A percentile compares a stretch with the other conserved stretches of the same genome.
These are phyloP conservation scores for Myrica gale DNA, from an alignment of 306 rosid genomes.

Conservation along the genomic window DNA sequence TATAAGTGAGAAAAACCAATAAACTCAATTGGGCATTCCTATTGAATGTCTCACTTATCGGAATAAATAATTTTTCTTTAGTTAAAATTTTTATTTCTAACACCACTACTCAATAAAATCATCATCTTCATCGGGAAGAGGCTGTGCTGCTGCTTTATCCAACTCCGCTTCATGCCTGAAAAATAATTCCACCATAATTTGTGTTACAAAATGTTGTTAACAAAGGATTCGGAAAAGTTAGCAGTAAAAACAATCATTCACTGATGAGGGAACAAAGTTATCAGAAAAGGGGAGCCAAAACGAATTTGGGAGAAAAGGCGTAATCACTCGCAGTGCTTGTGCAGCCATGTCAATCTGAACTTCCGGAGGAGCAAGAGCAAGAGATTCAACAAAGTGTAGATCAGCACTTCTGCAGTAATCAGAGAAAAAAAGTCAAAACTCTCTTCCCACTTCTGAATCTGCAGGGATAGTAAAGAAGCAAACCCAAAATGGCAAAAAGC, in stretches of 20 bases:
- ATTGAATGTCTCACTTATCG: no score
- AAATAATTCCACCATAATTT: neutral
- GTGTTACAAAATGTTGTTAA: neutral
- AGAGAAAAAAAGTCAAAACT: neutral
- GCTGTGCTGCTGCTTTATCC: conserved; percentile 15
- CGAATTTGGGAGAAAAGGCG: neutral
- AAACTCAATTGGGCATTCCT: no score
- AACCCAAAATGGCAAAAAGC: neutral
- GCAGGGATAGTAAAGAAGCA: neutral
- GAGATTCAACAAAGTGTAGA: conserved; percentile 30
- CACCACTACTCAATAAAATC: neutral
- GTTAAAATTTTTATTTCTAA: no score
- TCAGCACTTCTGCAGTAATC: conserved; percentile 16
- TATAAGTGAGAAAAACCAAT: no score
- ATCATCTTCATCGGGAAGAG: conserved; percentile 27
- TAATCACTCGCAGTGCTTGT: conserved; percentile 23
- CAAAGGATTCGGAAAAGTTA: neutral
- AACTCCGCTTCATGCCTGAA: conserved; percentile 35
- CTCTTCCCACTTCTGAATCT: neutral
- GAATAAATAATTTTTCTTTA: no score
- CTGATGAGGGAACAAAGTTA: neutral
- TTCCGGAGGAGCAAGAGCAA: conserved; percentile 38
- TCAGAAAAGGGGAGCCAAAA: neutral
- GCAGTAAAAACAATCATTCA: neutral
- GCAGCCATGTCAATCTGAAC: conserved; percentile 34